Percentiles rank a stretch among this genome's conserved stretches.
Conservation (phyloP, 2,329 filamentous ascomycete species). For the Daldinia eschscholtzii region DNA sequence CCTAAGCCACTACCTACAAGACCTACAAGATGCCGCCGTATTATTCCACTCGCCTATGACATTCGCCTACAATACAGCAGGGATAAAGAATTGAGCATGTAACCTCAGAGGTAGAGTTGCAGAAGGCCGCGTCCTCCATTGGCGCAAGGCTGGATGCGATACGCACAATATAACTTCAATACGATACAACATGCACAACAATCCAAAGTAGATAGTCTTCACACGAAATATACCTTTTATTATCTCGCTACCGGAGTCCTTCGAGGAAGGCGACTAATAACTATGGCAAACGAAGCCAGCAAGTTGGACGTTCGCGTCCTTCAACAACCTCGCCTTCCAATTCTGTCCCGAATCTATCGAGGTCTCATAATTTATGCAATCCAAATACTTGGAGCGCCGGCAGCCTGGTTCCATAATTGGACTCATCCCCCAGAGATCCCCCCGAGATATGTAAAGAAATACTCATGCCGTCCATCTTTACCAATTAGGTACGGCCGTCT, state of each 20-base stretch:
- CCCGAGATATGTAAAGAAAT: slow-evolving; percentile 54
- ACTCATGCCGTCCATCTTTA: slow-evolving; percentile 52
- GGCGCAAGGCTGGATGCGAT: not conserved
- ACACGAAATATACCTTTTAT: not conserved
- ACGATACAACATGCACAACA: not conserved
- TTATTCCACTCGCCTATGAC: not conserved
- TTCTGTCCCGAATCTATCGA: slow-evolving; percentile 26
- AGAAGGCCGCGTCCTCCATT: slow-evolving; percentile 2
- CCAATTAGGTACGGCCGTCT: slow-evolving; percentile 51
- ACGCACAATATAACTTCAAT: not conserved
- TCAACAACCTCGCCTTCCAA: slow-evolving; percentile 26
- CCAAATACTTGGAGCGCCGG: slow-evolving; percentile 41
- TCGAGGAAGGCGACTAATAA: not conserved
- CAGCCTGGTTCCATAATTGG: slow-evolving; percentile 46
- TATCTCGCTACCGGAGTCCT: too few relatives aligned
- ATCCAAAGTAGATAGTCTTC: not conserved
- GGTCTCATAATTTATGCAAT: slow-evolving; percentile 45
- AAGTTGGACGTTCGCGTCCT: slow-evolving; percentile 18
- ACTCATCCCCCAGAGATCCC: slow-evolving; percentile 46
- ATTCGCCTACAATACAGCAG: not conserved
- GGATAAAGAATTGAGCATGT: not conserved
- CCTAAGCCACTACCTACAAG: not conserved
- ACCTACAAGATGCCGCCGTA: not conserved
- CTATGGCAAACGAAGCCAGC: slow-evolving; percentile 15
- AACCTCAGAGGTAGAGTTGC: not conserved